Evolutionary conservation across 345 rosid species (phyloP).

Genomic region (Boechera retrofracta): DNA sequence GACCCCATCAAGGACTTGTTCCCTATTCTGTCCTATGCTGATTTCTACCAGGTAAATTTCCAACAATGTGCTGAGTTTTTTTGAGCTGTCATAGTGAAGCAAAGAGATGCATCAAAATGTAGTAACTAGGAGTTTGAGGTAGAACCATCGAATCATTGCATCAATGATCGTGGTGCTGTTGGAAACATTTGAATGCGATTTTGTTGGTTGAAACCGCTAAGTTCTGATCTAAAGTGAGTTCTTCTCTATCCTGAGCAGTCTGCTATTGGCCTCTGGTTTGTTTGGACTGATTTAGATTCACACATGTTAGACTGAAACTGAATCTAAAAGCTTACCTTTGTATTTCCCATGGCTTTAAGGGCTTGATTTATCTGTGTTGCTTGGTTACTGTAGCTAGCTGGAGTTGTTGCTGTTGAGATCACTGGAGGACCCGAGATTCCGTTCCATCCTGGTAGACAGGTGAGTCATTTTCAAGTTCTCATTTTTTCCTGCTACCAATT

Average conservation of each 20-base stretch:
- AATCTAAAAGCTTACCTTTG: background rate
- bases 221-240: background rate
- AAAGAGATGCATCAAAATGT: slow-evolving; percentile 6
- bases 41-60: slow-evolving; percentile 68
- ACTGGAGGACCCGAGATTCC: slow-evolving; percentile 94
- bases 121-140: background rate
- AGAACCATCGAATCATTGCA: background rate
- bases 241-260: background rate
- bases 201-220: background rate
- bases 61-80: background rate
- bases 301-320: background rate
- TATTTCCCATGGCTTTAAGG: background rate
- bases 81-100: background rate
- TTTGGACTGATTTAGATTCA: slow-evolving; percentile 6
- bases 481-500: background rate
- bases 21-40: slow-evolving; percentile 73
- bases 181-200: background rate
- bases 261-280: background rate
- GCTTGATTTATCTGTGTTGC: slow-evolving; percentile 5
- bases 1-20: slow-evolving; percentile 75
- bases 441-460: slow-evolving; percentile 84
- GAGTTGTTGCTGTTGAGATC: slow-evolving; percentile 83
- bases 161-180: background rate
- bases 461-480: slow-evolving; percentile 27
- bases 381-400: slow-evolving; percentile 62